Percentiles rank a stretch among this genome's conserved stretches.
phyloP scores from a whole-genome alignment of 208 protist species.

The Herpetomonas samuelpessoai region DNA sequence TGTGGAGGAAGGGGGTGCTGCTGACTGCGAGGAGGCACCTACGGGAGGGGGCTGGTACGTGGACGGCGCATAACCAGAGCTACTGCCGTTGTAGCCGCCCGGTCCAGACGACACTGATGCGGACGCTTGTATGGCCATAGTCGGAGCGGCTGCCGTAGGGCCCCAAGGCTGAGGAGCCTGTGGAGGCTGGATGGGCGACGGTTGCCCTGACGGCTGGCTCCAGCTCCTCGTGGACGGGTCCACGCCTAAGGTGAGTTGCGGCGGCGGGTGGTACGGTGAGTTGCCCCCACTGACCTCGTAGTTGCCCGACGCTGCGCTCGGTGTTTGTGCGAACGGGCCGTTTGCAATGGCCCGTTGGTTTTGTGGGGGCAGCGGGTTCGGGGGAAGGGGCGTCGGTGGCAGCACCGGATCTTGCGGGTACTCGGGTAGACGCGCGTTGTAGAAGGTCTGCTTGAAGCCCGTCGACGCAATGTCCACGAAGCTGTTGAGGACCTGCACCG shows the following conservation, averaged over 20 bases:
- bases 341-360: background rate
- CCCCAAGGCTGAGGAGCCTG: too few relatives aligned
- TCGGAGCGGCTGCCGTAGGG: too few relatives aligned
- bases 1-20: background rate
- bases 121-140: too few relatives aligned
- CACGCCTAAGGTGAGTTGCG: too few relatives aligned
- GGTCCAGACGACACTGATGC: too few relatives aligned
- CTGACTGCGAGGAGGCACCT: background rate
- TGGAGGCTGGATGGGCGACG: too few relatives aligned
- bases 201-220: too few relatives aligned
- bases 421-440: slow-evolving; percentile 37
- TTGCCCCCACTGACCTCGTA: too few relatives aligned
- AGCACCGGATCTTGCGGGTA: slow-evolving; percentile 49
- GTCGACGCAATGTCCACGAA: slow-evolving; percentile 45
- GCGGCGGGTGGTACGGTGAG: too few relatives aligned
- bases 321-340: background rate
- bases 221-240: too few relatives aligned
- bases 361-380: slow-evolving; percentile 25
- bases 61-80: too few relatives aligned
- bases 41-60: background rate
- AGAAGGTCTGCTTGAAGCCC: slow-evolving; percentile 51
- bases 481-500: slow-evolving; percentile 45
- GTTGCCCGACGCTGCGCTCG: background rate
- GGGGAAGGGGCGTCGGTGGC: slow-evolving; percentile 43
- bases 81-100: too few relatives aligned